Conservation (phyloP, 2,329 filamentous ascomycete genomes). For the Phialemonium atrogriseum region DNA sequence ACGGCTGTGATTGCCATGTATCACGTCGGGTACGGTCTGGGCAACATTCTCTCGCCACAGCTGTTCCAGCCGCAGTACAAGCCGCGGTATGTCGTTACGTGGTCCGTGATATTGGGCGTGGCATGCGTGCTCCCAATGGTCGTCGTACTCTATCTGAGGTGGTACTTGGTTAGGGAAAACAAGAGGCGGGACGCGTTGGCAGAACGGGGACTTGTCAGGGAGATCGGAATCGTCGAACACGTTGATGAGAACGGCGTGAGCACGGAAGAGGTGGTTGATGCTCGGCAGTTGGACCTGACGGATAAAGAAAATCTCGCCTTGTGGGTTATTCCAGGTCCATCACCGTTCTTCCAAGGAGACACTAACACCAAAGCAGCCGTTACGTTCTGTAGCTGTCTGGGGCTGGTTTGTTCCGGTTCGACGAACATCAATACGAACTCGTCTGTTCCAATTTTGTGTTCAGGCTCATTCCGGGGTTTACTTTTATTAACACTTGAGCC, state of each 20-base stretch:
- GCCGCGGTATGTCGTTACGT: constrained; percentile 20
- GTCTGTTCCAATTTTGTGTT: no score
- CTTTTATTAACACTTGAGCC: no score
- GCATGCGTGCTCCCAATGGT: constrained; percentile 28
- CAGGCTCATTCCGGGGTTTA: no score
- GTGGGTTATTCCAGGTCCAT: no score
- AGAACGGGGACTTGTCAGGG: constrained; percentile 11
- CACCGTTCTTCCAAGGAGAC: no score
- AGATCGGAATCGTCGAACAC: constrained; percentile 19
- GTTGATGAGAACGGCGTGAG: constrained; percentile 19
- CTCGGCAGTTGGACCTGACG: constrained; percentile 25
- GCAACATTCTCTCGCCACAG: constrained; percentile 22
- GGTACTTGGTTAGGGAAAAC: constrained; percentile 31
- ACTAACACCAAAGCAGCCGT: no score
- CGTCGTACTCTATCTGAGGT: constrained; percentile 29
- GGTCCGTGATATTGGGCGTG: constrained; percentile 22
- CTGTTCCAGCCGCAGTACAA: constrained; percentile 16
- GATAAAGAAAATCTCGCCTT: constrained; percentile 24
- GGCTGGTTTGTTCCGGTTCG: no score
- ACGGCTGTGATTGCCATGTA: constrained; percentile 26
- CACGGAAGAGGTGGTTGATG: constrained; percentile 21
- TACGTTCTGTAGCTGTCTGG: no score
- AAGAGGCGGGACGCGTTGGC: constrained; percentile 24
- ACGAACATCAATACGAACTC: no score
- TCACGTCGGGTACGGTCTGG: constrained; percentile 20